These are phyloP conservation scores for Nymphaea thermarum DNA, from an alignment of 164 flowering plant genomes.

Conservation along the genomic window DNA sequence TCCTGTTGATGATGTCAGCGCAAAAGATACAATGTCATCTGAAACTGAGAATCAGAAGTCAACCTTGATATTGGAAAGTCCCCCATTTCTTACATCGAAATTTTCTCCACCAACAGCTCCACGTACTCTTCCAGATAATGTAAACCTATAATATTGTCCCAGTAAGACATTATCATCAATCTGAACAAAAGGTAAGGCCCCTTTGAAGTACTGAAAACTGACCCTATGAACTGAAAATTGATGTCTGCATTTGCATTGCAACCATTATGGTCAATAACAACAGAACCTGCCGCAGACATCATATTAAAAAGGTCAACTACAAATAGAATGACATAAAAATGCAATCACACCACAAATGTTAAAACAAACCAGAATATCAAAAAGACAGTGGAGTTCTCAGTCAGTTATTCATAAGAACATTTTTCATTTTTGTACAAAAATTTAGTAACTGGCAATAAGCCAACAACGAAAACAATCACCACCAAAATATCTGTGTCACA, in stretches of 20 bases:
- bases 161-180: not conserved
- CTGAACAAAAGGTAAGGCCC: not conserved
- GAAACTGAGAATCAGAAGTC: slow-evolving; percentile 62
- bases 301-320: too few species aligned
- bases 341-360: too few species aligned
- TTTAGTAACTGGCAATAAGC: too few species aligned
- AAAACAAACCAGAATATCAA: too few species aligned
- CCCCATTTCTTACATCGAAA: slow-evolving; percentile 57
- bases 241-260: slow-evolving; percentile 92
- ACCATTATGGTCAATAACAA: slow-evolving; percentile 66
- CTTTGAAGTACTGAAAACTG: slow-evolving; percentile 9
- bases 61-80: slow-evolving; percentile 69
- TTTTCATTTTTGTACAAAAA: too few species aligned
- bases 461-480: too few species aligned
- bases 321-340: too few species aligned
- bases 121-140: slow-evolving; percentile 68
- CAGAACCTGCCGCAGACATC: slow-evolving; percentile 42
- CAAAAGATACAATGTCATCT: slow-evolving; percentile 55
- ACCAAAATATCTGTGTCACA: too few species aligned
- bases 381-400: too few species aligned
- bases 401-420: too few species aligned
- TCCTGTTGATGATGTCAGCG: slow-evolving; percentile 50
- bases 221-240: slow-evolving; percentile 95
- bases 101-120: slow-evolving; percentile 94
- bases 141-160: slow-evolving; percentile 40